A percentile compares a stretch with the other conserved stretches of the same genome.
phyloP scores from a whole-genome alignment of 768 basidiomycete genomes.

The Naganishia kalamii region DNA sequence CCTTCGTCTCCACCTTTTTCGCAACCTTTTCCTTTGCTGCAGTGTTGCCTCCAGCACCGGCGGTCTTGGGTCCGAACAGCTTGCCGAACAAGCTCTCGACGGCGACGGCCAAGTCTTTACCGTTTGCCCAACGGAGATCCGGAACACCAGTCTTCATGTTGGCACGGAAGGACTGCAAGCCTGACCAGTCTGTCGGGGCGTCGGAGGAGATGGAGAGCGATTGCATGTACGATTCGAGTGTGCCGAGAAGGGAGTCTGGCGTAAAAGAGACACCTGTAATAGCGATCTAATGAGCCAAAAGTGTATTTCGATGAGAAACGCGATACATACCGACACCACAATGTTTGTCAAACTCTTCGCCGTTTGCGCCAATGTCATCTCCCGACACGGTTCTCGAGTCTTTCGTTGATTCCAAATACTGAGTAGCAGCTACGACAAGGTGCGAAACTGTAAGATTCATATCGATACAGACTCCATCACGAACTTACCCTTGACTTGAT shows the following conservation, averaged over 20 bases:
- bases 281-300: neutral
- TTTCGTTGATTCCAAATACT: conserved; percentile 61
- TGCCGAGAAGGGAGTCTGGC: conserved; percentile 56
- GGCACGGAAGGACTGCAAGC: conserved; percentile 55
- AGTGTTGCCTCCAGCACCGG: conserved; percentile 24
- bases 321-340: conserved; percentile 81
- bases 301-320: neutral
- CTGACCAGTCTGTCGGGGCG: conserved; percentile 63
- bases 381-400: conserved; percentile 44
- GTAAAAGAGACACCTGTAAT: conserved; percentile 70
- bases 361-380: conserved; percentile 50
- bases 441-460: neutral
- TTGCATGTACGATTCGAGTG: conserved; percentile 57
- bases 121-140: conserved; percentile 44
- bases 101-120: conserved; percentile 38
- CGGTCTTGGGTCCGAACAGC: conserved; percentile 34
- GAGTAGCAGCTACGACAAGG: conserved; percentile 59
- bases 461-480: neutral
- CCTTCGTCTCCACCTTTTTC: conserved; percentile 25
- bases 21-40: conserved; percentile 25
- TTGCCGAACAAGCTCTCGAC: conserved; percentile 42
- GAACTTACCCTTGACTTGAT: conserved; percentile 75
- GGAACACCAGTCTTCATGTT: conserved; percentile 37
- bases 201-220: conserved; percentile 47
- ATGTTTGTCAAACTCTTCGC: conserved; percentile 63